These are phyloP conservation scores for Fagopyrum tataricum DNA, from an alignment of 148 eudicot species.

Conservation along the genomic window DNA sequence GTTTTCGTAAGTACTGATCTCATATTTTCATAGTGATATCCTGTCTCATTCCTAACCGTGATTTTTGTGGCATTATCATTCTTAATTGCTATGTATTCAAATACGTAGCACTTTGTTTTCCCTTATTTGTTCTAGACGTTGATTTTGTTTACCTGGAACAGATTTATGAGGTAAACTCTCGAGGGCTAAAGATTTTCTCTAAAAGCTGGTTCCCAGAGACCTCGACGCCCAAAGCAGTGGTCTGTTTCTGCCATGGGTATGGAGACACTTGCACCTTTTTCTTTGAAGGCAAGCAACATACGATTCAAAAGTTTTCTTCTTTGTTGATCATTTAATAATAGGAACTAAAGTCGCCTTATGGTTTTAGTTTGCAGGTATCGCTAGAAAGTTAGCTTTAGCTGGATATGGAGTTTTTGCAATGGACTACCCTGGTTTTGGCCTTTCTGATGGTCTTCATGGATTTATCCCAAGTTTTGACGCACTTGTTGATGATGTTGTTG, in stretches of 20 bases:
- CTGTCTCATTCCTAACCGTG: not conserved
- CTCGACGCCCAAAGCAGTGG: conserved; percentile 56
- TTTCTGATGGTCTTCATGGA: conserved; percentile 64
- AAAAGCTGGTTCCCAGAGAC: conserved; percentile 82
- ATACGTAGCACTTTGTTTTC: not conserved
- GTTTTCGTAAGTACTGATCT: not conserved
- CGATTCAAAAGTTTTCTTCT: not conserved
- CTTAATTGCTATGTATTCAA: not conserved
- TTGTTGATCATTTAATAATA: conserved; percentile 9
- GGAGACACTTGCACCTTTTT: conserved; percentile 98
- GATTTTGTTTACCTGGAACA: conserved; percentile 27
- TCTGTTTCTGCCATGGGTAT: conserved; percentile 88
- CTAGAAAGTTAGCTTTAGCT: conserved; percentile 47
- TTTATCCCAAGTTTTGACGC: conserved; percentile 47
- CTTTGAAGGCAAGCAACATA: conserved; percentile 60
- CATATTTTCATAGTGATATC: not conserved
- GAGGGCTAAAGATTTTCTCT: conserved; percentile 67
- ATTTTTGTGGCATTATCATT: not conserved
- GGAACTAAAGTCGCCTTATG: conserved; percentile 4
- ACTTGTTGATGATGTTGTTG: conserved; percentile 50
- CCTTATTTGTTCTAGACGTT: not conserved
- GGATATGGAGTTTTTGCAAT: conserved; percentile 61
- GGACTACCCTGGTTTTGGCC: conserved; percentile 71
- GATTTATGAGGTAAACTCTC: conserved; percentile 74
- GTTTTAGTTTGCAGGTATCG: conserved; percentile 44